phyloP scores from a whole-genome alignment of 495 filamentous ascomycete species.

The Podospora bellae-mahoneyi region DNA sequence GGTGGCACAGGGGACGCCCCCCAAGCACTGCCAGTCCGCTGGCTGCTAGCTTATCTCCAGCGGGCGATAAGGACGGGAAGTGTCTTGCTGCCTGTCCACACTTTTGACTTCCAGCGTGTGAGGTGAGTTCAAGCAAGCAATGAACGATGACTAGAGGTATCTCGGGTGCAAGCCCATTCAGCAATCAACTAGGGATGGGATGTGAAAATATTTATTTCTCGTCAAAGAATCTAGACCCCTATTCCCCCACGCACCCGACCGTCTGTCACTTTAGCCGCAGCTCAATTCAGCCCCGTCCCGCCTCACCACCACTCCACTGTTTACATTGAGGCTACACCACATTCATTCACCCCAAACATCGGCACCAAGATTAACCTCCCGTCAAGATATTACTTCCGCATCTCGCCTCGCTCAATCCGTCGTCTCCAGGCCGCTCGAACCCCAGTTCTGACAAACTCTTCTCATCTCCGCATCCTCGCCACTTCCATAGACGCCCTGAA shows the following conservation, averaged over 20 bases:
- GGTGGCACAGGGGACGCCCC: not conserved
- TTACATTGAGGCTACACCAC: not conserved
- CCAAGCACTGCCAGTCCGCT: not conserved
- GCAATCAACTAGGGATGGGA: not conserved
- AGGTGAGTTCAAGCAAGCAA: not conserved
- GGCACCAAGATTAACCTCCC: not conserved
- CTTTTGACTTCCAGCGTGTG: too few species aligned
- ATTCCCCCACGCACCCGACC: not conserved
- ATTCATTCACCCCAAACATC: not conserved
- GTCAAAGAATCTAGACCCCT: not conserved
- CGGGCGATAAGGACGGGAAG: not conserved
- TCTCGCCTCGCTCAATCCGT: not conserved
- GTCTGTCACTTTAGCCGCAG: not conserved
- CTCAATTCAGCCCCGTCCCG: not conserved
- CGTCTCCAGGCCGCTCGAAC: not conserved
- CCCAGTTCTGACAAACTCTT: conserved; percentile 1
- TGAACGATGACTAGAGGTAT: not conserved
- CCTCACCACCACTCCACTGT: not conserved
- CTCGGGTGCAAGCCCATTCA: too few species aligned
- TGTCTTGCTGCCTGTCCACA: too few species aligned
- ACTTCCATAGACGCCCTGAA: not conserved
- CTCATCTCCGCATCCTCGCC: not conserved
- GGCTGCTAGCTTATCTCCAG: not conserved
- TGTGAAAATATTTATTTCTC: not conserved
- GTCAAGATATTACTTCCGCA: not conserved